These are phyloP conservation scores for Metschnikowia amazonensis DNA, from an alignment of 805 yeast species.

Conservation along the genomic window DNA sequence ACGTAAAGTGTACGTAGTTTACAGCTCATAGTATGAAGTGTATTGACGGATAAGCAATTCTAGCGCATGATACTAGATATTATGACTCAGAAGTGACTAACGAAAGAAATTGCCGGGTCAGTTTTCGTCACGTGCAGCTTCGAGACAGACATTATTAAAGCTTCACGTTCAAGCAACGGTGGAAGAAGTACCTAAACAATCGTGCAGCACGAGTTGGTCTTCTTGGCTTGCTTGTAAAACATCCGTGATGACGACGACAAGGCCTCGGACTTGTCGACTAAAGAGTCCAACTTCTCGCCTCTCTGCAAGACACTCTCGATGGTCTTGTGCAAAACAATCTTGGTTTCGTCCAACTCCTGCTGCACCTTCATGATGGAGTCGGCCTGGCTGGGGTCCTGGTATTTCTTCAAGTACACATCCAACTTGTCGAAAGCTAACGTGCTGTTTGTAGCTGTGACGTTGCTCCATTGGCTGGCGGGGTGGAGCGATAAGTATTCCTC, in stretches of 20 bases:
- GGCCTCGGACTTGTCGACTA: conserved; percentile 95
- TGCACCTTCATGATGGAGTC: conserved; percentile 96
- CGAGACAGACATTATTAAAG: not conserved
- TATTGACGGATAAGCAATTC: not conserved
- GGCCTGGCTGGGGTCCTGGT: conserved; percentile 96
- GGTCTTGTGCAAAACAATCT: conserved; percentile 92
- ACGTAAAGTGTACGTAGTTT: not conserved
- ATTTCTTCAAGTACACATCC: conserved; percentile 68
- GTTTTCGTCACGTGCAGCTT: not conserved
- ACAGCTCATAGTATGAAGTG: not conserved
- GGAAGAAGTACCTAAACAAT: conserved; percentile 16
- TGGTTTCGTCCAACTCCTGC: conserved; percentile 96
- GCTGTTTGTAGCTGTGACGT: conserved; percentile 43
- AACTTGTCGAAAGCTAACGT: conserved; percentile 55
- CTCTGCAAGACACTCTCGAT: conserved; percentile 91
- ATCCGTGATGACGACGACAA: conserved; percentile 82
- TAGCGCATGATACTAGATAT: not conserved
- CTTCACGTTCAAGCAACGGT: not conserved
- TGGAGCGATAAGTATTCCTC: conserved; percentile 87
- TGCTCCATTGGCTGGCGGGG: conserved; percentile 68
- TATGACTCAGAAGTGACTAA: not conserved
- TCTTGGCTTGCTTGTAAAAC: conserved; percentile 97
- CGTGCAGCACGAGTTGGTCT: conserved; percentile 40
- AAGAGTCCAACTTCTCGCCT: conserved; percentile 91
- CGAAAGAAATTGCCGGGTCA: not conserved